These are phyloP conservation scores for Angophora floribunda DNA, from an alignment of 345 rosid genomes.

Conservation along the genomic window DNA sequence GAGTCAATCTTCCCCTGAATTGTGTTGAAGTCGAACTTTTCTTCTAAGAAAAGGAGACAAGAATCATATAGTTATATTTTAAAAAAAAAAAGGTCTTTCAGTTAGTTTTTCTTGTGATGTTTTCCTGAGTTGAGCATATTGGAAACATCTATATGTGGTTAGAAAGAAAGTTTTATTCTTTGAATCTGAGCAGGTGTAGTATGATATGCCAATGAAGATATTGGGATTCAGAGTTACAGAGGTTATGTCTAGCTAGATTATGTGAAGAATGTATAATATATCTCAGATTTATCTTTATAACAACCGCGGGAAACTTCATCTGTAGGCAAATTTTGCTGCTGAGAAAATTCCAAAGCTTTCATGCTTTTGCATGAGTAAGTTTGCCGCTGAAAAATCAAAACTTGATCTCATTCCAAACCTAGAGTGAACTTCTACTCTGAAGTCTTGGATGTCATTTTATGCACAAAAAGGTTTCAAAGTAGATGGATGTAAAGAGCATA, in stretches of 20 bases:
- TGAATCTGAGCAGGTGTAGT: neutral
- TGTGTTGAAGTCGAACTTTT: neutral
- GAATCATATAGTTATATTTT: neutral
- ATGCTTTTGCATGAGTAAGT: neutral
- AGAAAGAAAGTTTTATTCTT: neutral
- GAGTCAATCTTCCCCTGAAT: slow-evolving; percentile 16
- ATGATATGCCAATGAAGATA: neutral
- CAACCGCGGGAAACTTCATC: neutral
- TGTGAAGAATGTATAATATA: neutral
- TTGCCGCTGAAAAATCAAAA: neutral
- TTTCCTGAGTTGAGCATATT: neutral
- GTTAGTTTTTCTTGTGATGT: neutral
- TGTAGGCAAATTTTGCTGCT: neutral
- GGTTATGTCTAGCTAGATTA: neutral
- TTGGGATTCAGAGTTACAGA: neutral
- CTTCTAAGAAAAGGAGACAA: neutral
- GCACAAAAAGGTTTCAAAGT: neutral
- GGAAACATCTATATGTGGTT: neutral
- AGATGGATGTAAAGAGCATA: neutral
- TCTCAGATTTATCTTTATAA: neutral
- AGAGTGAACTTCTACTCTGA: neutral
- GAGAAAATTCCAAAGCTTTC: neutral
- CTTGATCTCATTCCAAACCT: neutral
- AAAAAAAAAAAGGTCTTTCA: neutral
- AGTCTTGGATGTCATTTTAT: neutral